A percentile compares a stretch with the other conserved stretches of the same genome.
phyloP scores from a whole-genome alignment of 495 filamentous ascomycete species.

The Annulohypoxylon moriforme region DNA sequence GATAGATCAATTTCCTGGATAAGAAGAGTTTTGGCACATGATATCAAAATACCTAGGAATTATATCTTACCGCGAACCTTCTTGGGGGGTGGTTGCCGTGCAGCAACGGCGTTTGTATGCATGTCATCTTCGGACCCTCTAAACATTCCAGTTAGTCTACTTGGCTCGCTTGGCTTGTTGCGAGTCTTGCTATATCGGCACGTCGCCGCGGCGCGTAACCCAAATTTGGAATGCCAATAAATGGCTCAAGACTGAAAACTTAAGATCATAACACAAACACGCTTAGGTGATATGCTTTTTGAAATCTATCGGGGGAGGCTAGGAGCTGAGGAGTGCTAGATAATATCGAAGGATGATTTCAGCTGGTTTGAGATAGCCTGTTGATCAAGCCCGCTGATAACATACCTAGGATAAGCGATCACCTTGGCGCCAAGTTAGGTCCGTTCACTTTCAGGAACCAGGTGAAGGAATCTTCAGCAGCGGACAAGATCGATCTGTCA shows the following conservation, averaged over 20 bases:
- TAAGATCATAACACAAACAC: not conserved
- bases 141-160: conserved; percentile 29
- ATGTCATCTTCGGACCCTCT: conserved; percentile 15
- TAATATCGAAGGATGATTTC: not conserved
- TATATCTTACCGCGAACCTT: not conserved
- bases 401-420: not conserved
- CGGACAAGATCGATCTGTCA: conserved; percentile 27
- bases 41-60: not conserved
- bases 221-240: not conserved
- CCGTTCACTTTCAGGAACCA: conserved; percentile 2
- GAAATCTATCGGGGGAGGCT: not conserved
- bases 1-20: conserved; percentile 6
- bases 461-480: conserved; percentile 11
- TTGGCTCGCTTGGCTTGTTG: conserved; percentile 40
- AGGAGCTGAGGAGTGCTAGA: not conserved
- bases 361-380: not conserved
- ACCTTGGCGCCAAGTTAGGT: conserved; percentile 26
- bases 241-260: not conserved
- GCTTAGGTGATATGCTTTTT: not conserved
- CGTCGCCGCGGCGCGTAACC: not conserved
- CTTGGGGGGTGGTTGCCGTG: not conserved
- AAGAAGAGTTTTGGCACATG: not conserved
- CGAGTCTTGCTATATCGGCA: not conserved
- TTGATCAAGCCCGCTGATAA: not conserved
- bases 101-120: not conserved